Base-by-base conservation (phyloP, 2,329 filamentous ascomycete genomes). In the Bimuria novae-zelandiae region DNA sequence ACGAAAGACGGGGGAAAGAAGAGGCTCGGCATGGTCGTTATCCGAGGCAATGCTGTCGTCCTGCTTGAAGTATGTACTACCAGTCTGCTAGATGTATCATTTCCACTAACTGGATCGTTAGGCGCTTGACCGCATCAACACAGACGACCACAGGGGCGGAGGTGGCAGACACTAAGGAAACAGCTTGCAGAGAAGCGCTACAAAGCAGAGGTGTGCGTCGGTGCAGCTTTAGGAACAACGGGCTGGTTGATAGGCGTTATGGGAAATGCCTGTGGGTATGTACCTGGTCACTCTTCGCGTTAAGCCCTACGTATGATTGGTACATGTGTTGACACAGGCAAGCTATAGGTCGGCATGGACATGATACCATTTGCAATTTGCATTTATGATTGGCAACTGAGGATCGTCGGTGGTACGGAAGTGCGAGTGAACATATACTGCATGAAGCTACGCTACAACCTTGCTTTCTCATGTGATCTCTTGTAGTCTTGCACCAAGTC, bases 21-120 rank as follows among this genome's bases (percentile, higher is more conserved):
- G 62, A 84, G 87, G 67, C 82, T 97, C 55, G 94, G 94, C 72
- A 96, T 96, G 89, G 90, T 96, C 56, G 93, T 97, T 61, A 97
- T 99, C 69, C 90, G 95, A 65, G 94, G 94, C 60, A 99, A 99
- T 78, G 96, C 93, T 1, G 92, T 99, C 22, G 92, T 99, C 51
- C 97, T 99, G 93, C 84, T 99, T 51, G 95, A 99, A 78, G 90
- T 63, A 54, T 22, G 57, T 25, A 27, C 4, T 23, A 5, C 10
- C 17, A 16, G 19, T 36, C 32, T n/a, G 35, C 12, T 30, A 10
- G 7, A 51, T 16, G 27, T 19, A 27, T 33, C 14, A 30, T 36
- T 12, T 12, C 41, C 25, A 43, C 59, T 67, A 22, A 67, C 47
- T 23, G 21, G 35, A 19, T 8, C 12, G 22, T 21, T 30, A 71